These are phyloP conservation scores for Macrotyloma uniflorum DNA, from an alignment of 306 rosid genomes.

Conservation along the genomic window DNA sequence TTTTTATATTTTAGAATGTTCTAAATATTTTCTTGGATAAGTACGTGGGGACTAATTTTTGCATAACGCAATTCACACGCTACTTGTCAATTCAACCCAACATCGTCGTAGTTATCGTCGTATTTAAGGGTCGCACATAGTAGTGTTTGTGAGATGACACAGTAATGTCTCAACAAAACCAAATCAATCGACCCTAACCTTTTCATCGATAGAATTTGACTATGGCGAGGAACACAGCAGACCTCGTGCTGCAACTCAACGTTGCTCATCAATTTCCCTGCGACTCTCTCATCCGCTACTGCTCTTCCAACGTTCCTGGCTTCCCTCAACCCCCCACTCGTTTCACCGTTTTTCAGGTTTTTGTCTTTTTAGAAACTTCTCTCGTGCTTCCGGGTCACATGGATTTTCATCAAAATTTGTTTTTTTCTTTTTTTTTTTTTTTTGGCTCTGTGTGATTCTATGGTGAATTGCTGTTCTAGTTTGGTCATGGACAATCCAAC, in stretches of 20 bases:
- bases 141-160: no score
- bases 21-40: not conserved
- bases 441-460: not conserved
- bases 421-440: not conserved
- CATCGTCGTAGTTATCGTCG: not conserved
- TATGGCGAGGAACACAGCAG: conserved; percentile 52
- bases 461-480: conserved; percentile 49
- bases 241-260: conserved; percentile 44
- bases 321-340: conserved; percentile 67
- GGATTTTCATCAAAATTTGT: conserved; percentile 28
- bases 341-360: conserved; percentile 78
- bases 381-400: not conserved
- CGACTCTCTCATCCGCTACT: conserved; percentile 60
- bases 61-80: no score
- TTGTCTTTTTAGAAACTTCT: not conserved
- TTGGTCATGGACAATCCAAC: conserved; percentile 92
- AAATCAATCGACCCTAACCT: not conserved
- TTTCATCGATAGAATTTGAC: conserved; percentile 10
- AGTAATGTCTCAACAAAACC: not conserved
- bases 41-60: no score
- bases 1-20: not conserved
- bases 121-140: no score
- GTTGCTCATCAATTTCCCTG: conserved; percentile 54
- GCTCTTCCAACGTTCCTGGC: conserved; percentile 67
- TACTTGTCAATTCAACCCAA: not conserved